A percentile compares a stretch with the other conserved stretches of the same genome.
phyloP scores from a whole-genome alignment of 129 eudicot genomes.

The Helianthus tuberosus region DNA sequence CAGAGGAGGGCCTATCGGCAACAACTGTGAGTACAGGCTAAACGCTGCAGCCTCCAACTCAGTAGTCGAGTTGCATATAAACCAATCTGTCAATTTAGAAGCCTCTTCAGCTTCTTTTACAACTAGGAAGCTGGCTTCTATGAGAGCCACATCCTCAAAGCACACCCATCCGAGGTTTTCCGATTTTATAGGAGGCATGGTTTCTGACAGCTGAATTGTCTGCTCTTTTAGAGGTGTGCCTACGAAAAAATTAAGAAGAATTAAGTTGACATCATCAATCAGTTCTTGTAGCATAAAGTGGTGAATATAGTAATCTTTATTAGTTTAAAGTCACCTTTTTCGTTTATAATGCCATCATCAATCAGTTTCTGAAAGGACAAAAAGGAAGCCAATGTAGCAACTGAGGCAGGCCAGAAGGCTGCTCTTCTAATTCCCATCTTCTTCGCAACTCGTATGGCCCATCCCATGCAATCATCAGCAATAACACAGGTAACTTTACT shows the following conservation, averaged over 20 bases:
- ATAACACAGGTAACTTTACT: conserved; percentile 47
- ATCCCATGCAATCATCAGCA: conserved; percentile 55
- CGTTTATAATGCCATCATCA: conserved; percentile 48
- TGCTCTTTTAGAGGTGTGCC: no score
- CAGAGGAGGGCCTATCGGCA: conserved; percentile 53
- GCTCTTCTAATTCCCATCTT: conserved; percentile 45
- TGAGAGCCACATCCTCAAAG: conserved; percentile 18
- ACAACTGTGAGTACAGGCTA: conserved; percentile 26
- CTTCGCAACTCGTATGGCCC: conserved; percentile 50
- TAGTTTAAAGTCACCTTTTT: conserved; percentile 43
- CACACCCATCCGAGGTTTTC: conserved; percentile 35
- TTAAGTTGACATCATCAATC: neutral
- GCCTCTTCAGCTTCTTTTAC: neutral
- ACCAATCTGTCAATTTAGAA: conserved; percentile 29
- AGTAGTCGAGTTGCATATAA: conserved; percentile 49
- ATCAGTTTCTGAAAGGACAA: conserved; percentile 37
- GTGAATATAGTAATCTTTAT: no score
- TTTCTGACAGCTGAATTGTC: conserved; percentile 40
- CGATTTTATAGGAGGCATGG: conserved; percentile 41
- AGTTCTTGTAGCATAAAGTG: no score
- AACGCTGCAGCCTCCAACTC: conserved; percentile 53
- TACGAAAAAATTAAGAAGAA: conserved; percentile 10
- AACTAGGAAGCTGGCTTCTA: conserved; percentile 18
- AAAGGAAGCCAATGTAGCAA: conserved; percentile 31
- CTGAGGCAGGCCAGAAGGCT: conserved; percentile 59